These are phyloP conservation scores for Juncus effusus DNA, from an alignment of 176 grass and related monocot species.

Conservation along the genomic window DNA sequence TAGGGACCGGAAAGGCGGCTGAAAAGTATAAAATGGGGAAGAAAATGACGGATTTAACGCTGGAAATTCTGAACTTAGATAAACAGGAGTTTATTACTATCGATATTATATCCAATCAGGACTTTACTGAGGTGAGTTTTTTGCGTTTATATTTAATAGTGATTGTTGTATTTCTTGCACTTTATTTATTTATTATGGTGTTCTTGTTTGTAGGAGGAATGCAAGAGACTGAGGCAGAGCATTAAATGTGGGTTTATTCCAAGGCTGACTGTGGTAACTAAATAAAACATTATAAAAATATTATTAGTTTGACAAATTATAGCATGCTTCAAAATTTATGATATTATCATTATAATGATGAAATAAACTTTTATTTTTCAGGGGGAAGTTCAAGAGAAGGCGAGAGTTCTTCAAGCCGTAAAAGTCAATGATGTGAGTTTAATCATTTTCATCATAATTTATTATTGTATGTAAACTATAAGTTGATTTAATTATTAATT, in stretches of 20 bases:
- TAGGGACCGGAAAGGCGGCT: conserved; percentile 69
- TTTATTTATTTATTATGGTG: conserved; percentile 19
- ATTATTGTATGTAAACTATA: conserved; percentile 9
- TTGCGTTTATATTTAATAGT: conserved; percentile 6
- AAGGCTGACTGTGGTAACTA: conserved; percentile 81
- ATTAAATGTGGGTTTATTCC: conserved; percentile 95
- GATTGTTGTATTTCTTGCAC: conserved; percentile 18
- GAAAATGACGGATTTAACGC: conserved; percentile 83
- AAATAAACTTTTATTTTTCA: conserved; percentile 38
- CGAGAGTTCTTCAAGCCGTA: conserved; percentile 64
- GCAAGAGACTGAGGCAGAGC: conserved; percentile 97
- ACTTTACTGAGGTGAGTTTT: conserved; percentile 85
- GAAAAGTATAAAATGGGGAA: conserved; percentile 91
- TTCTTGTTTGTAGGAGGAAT: conserved; percentile 67
- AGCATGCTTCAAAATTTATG: background rate
- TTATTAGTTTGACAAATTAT: conserved; percentile 3
- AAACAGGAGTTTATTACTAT: conserved; percentile 84
- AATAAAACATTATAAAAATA: conserved; percentile 1
- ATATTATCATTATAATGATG: conserved; percentile 7
- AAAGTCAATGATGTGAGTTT: conserved; percentile 96
- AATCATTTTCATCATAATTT: conserved; percentile 6
- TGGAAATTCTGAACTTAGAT: conserved; percentile 98
- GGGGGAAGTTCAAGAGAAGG: conserved; percentile 96
- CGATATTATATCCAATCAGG: conserved; percentile 99
- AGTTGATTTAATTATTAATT: conserved; percentile 15